Percentiles rank a stretch among this genome's conserved stretches.
Evolutionary conservation across 805 yeast species (phyloP).

Genomic region (Candida tallmaniae): DNA sequence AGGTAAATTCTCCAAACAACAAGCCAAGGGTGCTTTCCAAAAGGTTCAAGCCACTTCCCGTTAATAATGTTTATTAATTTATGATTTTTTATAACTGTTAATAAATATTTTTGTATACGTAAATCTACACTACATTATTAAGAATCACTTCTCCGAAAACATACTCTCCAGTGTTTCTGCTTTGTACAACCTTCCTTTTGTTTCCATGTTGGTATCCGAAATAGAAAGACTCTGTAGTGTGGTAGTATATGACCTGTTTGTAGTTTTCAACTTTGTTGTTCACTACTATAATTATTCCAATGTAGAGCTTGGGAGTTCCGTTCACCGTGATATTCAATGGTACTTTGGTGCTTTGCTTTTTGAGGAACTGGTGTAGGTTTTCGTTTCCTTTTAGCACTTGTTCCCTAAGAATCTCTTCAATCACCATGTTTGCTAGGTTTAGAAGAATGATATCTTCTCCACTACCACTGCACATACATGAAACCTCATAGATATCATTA

Average conservation of each 20-base stretch:
- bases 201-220: conserved; percentile 20
- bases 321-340: conserved; percentile 1
- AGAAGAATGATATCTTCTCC: conserved; percentile 51
- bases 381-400: no score
- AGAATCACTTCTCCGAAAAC: conserved; percentile 22
- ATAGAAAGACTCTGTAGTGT: conserved; percentile 34
- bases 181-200: conserved; percentile 19
- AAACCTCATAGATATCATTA: conserved; percentile 18
- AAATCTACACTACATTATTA: background rate
- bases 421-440: conserved; percentile 34
- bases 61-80: conserved; percentile 42
- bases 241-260: conserved; percentile 27
- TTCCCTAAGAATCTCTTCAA: conserved; percentile 1
- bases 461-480: conserved; percentile 47
- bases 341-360: background rate
- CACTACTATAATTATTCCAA: conserved; percentile 27
- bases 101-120: conserved; percentile 10
- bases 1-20: conserved; percentile 82
- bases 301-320: conserved; percentile 16
- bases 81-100: conserved; percentile 10
- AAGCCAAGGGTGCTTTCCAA: conserved; percentile 97
- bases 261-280: conserved; percentile 7
- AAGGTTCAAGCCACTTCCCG: conserved; percentile 96
- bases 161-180: conserved; percentile 16
- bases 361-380: conserved; percentile 1